Evolutionary conservation across 2,329 filamentous ascomycete genomes (phyloP).

Genomic region (Fusarium kyushuense): DNA sequence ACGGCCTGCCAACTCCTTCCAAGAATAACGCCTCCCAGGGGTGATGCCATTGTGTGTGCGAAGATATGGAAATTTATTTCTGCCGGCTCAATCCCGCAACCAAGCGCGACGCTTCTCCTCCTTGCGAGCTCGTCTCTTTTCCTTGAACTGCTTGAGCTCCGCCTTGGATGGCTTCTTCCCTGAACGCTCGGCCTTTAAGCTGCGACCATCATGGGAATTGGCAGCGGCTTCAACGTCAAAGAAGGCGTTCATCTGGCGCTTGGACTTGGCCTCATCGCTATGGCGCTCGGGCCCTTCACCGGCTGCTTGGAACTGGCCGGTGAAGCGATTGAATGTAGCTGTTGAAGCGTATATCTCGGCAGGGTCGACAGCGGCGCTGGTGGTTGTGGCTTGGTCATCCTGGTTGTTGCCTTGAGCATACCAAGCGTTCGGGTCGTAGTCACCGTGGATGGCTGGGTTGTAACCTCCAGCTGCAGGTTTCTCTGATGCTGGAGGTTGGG

Average conservation of each 20-base stretch:
- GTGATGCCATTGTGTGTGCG: conserved; percentile 18
- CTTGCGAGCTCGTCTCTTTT: conserved; percentile 89
- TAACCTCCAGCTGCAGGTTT: conserved; percentile 76
- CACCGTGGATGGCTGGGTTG: conserved; percentile 94
- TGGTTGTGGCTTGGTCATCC: conserved; percentile 49
- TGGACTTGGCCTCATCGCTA: conserved; percentile 88
- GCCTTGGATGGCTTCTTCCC: conserved; percentile 86
- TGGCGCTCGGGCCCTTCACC: conserved; percentile 79
- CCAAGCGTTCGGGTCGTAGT: conserved; percentile 95
- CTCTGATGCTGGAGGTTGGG: conserved; percentile 53
- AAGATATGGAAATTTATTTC: background rate
- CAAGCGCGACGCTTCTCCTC: conserved; percentile 95
- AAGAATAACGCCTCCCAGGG: conserved; percentile 32
- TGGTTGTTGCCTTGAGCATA: conserved; percentile 76
- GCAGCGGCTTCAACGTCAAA: conserved; percentile 97
- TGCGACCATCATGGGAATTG: conserved; percentile 89
- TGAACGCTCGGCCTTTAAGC: conserved; percentile 89
- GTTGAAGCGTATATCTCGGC: conserved; percentile 72
- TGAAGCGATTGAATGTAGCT: conserved; percentile 91
- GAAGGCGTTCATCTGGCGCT: conserved; percentile 90
- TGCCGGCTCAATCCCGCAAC: conserved; percentile 79
- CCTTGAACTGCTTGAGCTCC: conserved; percentile 90
- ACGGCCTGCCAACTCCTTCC: conserved; percentile 36
- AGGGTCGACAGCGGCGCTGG: conserved; percentile 52
- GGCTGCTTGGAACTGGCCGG: conserved; percentile 80